Evolutionary conservation across 768 basidiomycete species (phyloP).

Genomic region (Lentinula edodes): DNA sequence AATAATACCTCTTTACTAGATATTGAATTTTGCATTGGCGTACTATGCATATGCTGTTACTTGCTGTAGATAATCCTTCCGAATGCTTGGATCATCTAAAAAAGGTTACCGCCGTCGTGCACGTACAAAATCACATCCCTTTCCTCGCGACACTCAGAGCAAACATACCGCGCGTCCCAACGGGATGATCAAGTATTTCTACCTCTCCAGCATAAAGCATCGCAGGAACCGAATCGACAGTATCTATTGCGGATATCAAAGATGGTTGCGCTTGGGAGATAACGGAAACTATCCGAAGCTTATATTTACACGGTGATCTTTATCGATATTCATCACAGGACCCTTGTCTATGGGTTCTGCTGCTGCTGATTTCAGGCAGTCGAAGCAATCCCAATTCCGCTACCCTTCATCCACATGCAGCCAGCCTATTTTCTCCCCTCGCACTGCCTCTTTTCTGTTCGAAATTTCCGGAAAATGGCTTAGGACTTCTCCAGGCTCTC

Average conservation of each 20-base stretch:
- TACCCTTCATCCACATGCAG: slow-evolving; percentile 13
- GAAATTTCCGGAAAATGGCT: background rate
- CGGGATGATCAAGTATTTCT: slow-evolving; percentile 38
- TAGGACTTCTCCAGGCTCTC: background rate
- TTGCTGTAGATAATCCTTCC: slow-evolving; percentile 43
- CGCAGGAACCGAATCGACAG: slow-evolving; percentile 25
- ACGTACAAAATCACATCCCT: slow-evolving; percentile 51
- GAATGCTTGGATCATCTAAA: slow-evolving; percentile 58
- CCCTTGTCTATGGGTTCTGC: slow-evolving; percentile 1
- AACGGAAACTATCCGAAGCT: slow-evolving; percentile 66
- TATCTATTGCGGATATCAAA: slow-evolving; percentile 46
- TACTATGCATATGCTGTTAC: slow-evolving; percentile 79
- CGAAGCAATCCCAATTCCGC: background rate
- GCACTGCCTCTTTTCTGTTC: slow-evolving; percentile 10
- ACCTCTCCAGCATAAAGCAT: slow-evolving; percentile 34
- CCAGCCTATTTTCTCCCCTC: slow-evolving; percentile 13
- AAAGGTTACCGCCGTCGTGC: slow-evolving; percentile 48
- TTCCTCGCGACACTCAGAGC: slow-evolving; percentile 35
- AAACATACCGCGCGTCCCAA: slow-evolving; percentile 31
- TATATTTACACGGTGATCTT: slow-evolving; percentile 69
- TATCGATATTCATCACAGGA: background rate
- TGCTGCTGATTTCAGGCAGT: slow-evolving; percentile 1
- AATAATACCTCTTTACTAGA: slow-evolving; percentile 32
- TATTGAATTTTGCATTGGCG: slow-evolving; percentile 61
- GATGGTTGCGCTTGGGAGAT: slow-evolving; percentile 72